Base-by-base conservation (phyloP, 306 rosid species). In the Cajanus cajan region DNA sequence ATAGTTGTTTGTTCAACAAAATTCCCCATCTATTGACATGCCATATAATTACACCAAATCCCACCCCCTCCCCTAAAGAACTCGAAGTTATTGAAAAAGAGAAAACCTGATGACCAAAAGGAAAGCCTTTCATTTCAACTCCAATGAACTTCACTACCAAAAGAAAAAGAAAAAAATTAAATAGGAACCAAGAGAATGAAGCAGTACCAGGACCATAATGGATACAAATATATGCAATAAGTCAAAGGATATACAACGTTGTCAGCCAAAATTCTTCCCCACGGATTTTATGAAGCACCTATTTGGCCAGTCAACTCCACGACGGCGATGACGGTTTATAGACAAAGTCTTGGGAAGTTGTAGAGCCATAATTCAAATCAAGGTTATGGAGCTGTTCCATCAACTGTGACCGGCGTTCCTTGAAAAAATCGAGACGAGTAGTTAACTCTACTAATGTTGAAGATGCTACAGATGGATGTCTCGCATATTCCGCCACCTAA, bases 371-470 rank as follows among this genome's bases (percentile, higher is more conserved):
- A 81, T 90, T 93, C 81, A 93, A 87, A 83, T 96, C 99, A 13
- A 96, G 99, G 88, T 93, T 93, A 85, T 96, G 99, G 69, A 96
- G 99, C 81, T 96, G 99, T 74, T 96, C 99, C 97, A 96, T 93
- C 82, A 96, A 84, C 89, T 96, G 96, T 0, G 97, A 93, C 47
- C 99, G 99, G 69, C 99, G 86, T 85, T 96, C 99, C 90, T 96
- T 96, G 94, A 96, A 96, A 87, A 93, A 96, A 88, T 96, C 99
- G 5, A 96, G 98, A n/a, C 97, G 98, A 15, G 96, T 88, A 4
- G 98, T 91, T 80, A 96, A 84, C 82, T 93, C 98, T 74, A 96
- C 98, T 80, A 93, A 79, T 12, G 98, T 93, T 0, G 99, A 93
- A 57, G 99, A 91, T 61, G 99, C 94, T 48, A 85, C 89, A 51